A percentile compares a stretch with the other conserved stretches of the same genome.
Conservation (phyloP, 805 yeast species). For the Schwanniomyces yamadae region DNA sequence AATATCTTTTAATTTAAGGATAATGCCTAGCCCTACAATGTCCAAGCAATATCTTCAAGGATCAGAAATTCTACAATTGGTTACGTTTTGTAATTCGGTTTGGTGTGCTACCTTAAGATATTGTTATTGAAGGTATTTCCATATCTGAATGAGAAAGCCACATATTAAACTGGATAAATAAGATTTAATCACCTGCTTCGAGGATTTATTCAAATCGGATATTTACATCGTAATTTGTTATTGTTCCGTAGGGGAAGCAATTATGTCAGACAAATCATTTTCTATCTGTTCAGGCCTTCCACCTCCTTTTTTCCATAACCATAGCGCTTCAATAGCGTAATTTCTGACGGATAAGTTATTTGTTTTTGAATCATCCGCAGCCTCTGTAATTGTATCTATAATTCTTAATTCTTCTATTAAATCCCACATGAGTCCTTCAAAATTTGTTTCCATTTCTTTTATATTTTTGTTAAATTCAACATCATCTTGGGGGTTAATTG, state of each 20-base stretch:
- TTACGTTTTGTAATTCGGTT: constrained; percentile 4
- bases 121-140: constrained; percentile 5
- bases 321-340: constrained; percentile 85
- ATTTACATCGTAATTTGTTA: constrained; percentile 7
- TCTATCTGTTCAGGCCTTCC: constrained; percentile 22
- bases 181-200: neutral
- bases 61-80: constrained; percentile 1
- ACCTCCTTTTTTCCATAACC: constrained; percentile 75
- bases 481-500: constrained; percentile 41
- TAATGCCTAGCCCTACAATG: too few relatives aligned
- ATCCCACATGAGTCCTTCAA: constrained; percentile 68
- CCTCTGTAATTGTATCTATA: constrained; percentile 63
- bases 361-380: constrained; percentile 64
- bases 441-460: constrained; percentile 22
- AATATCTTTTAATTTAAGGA: too few relatives aligned
- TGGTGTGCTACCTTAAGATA: neutral
- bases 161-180: neutral
- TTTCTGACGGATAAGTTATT: constrained; percentile 70
- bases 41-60: too few relatives aligned
- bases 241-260: neutral
- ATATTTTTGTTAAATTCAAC: constrained; percentile 33
- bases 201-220: constrained; percentile 7
- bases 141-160: constrained; percentile 1
- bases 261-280: too few relatives aligned
- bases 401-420: constrained; percentile 61